These are phyloP conservation scores for Claviceps purpurea DNA, from an alignment of 2,329 filamentous ascomycete species.

Conservation along the genomic window DNA sequence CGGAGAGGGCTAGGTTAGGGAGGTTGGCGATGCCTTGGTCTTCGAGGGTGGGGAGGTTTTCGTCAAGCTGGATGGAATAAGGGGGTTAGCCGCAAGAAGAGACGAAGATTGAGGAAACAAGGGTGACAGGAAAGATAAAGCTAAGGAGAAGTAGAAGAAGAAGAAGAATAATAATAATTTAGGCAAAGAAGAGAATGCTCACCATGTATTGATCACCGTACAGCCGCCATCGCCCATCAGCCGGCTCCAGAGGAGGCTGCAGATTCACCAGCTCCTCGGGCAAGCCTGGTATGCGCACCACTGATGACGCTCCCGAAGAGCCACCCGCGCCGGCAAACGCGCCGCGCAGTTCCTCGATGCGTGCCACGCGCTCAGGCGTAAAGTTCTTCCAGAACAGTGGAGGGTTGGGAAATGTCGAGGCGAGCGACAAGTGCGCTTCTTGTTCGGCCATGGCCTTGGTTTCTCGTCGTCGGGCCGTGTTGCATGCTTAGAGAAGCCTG, in stretches of 20 bases:
- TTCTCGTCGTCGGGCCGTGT: neutral
- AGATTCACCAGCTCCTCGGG: constrained; percentile 63
- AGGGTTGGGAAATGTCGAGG: constrained; percentile 68
- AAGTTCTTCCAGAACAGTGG: constrained; percentile 87
- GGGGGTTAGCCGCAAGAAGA: no score
- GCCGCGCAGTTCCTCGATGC: constrained; percentile 31
- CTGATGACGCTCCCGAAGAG: constrained; percentile 10
- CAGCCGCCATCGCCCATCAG: constrained; percentile 54
- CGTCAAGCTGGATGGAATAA: constrained; percentile 31
- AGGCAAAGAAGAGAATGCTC: constrained; percentile 3
- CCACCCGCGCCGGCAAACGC: constrained; percentile 19
- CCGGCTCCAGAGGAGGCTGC: constrained; percentile 66
- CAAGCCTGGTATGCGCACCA: constrained; percentile 31
- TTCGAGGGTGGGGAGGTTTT: constrained; percentile 52
- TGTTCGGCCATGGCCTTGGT: constrained; percentile 42
- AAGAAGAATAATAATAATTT: neutral
- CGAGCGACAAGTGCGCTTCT: constrained; percentile 28
- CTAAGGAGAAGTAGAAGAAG: neutral
- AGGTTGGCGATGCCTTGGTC: constrained; percentile 61
- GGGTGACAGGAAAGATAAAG: neutral
- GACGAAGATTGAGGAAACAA: no score
- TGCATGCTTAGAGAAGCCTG: no score
- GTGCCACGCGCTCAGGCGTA: constrained; percentile 58
- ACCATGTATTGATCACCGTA: constrained; percentile 57
- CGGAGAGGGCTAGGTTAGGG: constrained; percentile 23